These are phyloP conservation scores for Globisporangium barbulae DNA, from an alignment of 352 stramenopile species.

Conservation along the genomic window DNA sequence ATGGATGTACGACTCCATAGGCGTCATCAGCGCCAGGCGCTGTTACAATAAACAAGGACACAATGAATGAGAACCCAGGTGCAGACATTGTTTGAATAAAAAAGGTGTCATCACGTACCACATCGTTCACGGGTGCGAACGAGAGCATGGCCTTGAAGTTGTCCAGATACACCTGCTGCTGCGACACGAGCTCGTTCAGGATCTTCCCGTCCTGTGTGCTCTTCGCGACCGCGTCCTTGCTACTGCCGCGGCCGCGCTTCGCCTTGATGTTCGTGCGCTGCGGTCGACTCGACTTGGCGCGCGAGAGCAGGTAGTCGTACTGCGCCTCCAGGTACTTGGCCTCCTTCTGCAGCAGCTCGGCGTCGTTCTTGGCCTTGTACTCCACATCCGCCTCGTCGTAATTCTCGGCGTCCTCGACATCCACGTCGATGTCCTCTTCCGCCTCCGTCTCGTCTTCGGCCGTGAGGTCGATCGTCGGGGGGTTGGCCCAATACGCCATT, in stretches of 20 bases:
- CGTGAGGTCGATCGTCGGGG: slow-evolving; percentile 26
- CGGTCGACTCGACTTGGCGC: slow-evolving; percentile 36
- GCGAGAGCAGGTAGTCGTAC: slow-evolving; percentile 57
- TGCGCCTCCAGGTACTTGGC: slow-evolving; percentile 68
- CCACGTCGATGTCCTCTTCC: slow-evolving; percentile 23
- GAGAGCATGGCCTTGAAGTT: slow-evolving; percentile 79
- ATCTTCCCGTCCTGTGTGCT: slow-evolving; percentile 47
- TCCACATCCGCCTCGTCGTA: slow-evolving; percentile 7
- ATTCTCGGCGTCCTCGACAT: slow-evolving; percentile 16
- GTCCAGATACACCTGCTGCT: slow-evolving; percentile 71
- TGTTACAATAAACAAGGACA: slow-evolving; percentile 14
- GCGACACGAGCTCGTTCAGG: slow-evolving; percentile 51
- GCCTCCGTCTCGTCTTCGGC: slow-evolving; percentile 28
- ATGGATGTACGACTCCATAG: slow-evolving; percentile 75
- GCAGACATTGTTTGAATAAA: neutral
- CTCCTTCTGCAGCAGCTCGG: slow-evolving; percentile 63
- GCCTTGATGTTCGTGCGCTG: slow-evolving; percentile 44
- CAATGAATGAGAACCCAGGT: neutral
- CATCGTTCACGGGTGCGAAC: slow-evolving; percentile 71
- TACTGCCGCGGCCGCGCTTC: slow-evolving; percentile 37
- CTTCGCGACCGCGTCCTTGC: slow-evolving; percentile 35
- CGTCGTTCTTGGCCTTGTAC: slow-evolving; percentile 35
- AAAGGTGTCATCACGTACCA: slow-evolving; percentile 25
- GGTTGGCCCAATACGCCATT: slow-evolving; percentile 8
- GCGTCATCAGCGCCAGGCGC: slow-evolving; percentile 76